phyloP scores from a whole-genome alignment of 106 monocot species.

The Ottelia alismoides region DNA sequence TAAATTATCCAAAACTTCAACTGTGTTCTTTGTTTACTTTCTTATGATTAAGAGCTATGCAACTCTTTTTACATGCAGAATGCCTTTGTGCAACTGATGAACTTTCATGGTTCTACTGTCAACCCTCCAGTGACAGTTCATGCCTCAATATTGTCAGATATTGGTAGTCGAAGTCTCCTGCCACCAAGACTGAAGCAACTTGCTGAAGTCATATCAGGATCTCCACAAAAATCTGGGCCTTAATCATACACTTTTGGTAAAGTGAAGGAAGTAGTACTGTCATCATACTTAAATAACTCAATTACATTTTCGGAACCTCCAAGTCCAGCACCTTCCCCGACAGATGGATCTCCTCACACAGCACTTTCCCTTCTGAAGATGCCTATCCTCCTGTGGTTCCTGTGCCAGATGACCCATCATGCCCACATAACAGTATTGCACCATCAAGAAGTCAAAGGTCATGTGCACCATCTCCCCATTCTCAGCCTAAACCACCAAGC shows the following conservation, averaged over 20 bases:
- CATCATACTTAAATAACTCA: constrained; percentile 52
- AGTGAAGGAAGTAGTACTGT: constrained; percentile 45
- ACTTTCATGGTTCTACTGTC: constrained; percentile 48
- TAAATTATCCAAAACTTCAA: too few relatives aligned
- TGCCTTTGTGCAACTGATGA: constrained; percentile 63
- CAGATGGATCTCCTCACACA: constrained; percentile 5
- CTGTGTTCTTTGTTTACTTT: neutral
- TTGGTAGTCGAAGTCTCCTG: constrained; percentile 36
- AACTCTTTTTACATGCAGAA: constrained; percentile 29
- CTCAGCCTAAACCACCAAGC: constrained; percentile 1
- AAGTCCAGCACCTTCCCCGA: constrained; percentile 32
- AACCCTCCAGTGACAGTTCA: constrained; percentile 37
- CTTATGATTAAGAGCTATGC: neutral
- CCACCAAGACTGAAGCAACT: constrained; percentile 62
- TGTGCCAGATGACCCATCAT: constrained; percentile 1
- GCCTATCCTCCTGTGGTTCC: constrained; percentile 2
- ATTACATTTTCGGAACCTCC: constrained; percentile 27
- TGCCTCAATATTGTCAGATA: constrained; percentile 53
- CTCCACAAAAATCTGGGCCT: constrained; percentile 54
- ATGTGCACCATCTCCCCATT: constrained; percentile 4
- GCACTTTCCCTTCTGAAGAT: constrained; percentile 2
- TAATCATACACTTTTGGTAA: constrained; percentile 56
- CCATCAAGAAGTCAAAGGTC: constrained; percentile 16
- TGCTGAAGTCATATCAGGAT: constrained; percentile 34
- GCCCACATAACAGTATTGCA: constrained; percentile 2